phyloP scores from a whole-genome alignment of 1,284 basidiomycete species.

The Sanghuangporus weigelae region DNA sequence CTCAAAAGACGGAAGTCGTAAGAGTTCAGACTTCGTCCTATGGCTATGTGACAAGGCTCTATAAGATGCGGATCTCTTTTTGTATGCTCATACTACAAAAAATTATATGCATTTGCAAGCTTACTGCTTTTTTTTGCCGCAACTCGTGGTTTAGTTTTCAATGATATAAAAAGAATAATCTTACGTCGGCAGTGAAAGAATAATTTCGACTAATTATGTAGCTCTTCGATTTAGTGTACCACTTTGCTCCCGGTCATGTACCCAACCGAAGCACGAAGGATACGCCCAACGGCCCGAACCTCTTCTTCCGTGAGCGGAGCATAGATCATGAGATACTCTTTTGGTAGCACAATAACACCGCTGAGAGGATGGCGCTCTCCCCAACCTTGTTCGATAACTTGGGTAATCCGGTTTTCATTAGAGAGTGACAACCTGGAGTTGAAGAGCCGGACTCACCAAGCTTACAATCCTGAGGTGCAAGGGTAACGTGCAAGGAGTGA shows the following conservation, averaged over 20 bases:
- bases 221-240: neutral
- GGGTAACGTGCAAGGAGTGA: conserved; percentile 23
- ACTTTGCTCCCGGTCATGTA: conserved; percentile 13
- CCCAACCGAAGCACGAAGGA: conserved; percentile 21
- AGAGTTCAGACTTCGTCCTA: conserved; percentile 21
- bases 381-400: conserved; percentile 26
- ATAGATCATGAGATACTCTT: conserved; percentile 26
- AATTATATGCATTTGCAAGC: too few species aligned
- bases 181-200: too few species aligned
- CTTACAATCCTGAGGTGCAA: conserved; percentile 25
- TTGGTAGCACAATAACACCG: conserved; percentile 18
- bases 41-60: neutral
- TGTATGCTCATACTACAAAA: too few species aligned
- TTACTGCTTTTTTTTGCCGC: too few species aligned
- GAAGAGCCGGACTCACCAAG: conserved; percentile 17
- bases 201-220: neutral
- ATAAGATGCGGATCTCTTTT: neutral
- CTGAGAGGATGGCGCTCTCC: conserved; percentile 24
- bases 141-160: too few species aligned
- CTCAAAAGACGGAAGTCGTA: conserved; percentile 54
- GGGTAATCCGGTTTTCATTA: neutral
- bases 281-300: conserved; percentile 21
- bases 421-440: too few species aligned
- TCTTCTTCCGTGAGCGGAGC: conserved; percentile 25
- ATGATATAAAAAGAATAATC: too few species aligned